Evolutionary conservation across 768 basidiomycete genomes (phyloP).

Genomic region (Agrocybe chaxingu): DNA sequence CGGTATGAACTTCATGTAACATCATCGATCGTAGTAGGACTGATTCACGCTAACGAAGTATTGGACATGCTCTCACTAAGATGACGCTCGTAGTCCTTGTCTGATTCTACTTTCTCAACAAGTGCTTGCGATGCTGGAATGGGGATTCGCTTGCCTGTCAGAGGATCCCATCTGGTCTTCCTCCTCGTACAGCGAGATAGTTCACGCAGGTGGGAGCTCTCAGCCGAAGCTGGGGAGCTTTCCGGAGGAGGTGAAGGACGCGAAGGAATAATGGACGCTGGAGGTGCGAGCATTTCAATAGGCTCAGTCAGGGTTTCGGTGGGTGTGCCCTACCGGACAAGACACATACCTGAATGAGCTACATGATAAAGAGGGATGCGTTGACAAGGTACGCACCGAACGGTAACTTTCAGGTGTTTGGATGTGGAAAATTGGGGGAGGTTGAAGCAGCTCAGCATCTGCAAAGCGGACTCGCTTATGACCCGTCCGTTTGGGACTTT

Average conservation of each 20-base stretch:
- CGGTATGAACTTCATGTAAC: too few species aligned
- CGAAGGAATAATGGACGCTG: too few species aligned
- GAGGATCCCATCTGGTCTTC: constrained; percentile 14
- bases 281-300: too few species aligned
- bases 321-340: background rate
- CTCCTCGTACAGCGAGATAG: background rate
- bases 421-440: constrained; percentile 1
- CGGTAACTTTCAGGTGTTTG: constrained; percentile 4
- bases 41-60: background rate
- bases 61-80: constrained; percentile 1
- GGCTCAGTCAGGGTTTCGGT: too few species aligned
- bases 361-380: background rate
- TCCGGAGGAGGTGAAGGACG: background rate
- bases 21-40: too few species aligned
- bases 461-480: constrained; percentile 12
- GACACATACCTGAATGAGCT: background rate
- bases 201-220: background rate
- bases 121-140: background rate
- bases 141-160: constrained; percentile 6
- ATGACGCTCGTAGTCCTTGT: background rate
- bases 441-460: background rate
- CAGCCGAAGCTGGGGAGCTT: background rate
- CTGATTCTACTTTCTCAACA: background rate
- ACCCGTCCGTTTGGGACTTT: background rate
- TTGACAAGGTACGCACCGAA: background rate